phyloP scores from a whole-genome alignment of 805 yeast genomes.

The Hanseniaspora lachancei region DNA sequence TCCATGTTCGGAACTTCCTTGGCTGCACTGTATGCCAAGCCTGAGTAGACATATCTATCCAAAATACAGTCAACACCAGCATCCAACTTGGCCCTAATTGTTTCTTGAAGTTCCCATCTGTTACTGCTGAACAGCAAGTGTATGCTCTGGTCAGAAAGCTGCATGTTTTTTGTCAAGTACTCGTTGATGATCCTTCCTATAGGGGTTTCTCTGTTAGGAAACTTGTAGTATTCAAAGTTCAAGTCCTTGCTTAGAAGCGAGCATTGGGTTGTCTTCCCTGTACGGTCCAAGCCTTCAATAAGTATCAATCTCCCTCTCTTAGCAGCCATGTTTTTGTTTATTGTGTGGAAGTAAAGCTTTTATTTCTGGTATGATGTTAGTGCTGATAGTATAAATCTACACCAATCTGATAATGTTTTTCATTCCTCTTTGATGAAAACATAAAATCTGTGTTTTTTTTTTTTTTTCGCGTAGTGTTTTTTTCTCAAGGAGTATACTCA shows the following conservation, averaged over 20 bases:
- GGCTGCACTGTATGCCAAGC: conserved; percentile 83
- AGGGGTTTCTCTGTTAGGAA: conserved; percentile 76
- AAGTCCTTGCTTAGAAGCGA: conserved; percentile 27
- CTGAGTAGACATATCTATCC: conserved; percentile 86
- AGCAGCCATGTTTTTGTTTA: conserved; percentile 12
- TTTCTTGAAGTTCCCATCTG: conserved; percentile 68
- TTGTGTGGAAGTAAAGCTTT: conserved; percentile 1
- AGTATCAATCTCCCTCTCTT: conserved; percentile 61
- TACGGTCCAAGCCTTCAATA: conserved; percentile 86
- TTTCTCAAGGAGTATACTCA: too few relatives aligned
- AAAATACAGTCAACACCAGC: conserved; percentile 51
- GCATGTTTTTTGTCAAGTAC: conserved; percentile 45
- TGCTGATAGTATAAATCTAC: too few relatives aligned
- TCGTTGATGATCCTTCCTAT: conserved; percentile 68
- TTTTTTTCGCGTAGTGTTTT: too few relatives aligned
- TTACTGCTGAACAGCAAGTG: conserved; percentile 86
- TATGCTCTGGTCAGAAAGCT: conserved; percentile 52
- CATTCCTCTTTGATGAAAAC: too few relatives aligned
- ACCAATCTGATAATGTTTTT: too few relatives aligned
- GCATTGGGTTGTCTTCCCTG: conserved; percentile 88
- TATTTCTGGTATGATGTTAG: too few relatives aligned
- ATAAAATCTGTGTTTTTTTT: too few relatives aligned
- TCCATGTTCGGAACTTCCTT: conserved; percentile 42
- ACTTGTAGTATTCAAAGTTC: conserved; percentile 45
- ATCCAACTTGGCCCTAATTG: conserved; percentile 34